Base-by-base conservation (phyloP, 768 basidiomycete species). In the Coprinopsis cinerea region DNA sequence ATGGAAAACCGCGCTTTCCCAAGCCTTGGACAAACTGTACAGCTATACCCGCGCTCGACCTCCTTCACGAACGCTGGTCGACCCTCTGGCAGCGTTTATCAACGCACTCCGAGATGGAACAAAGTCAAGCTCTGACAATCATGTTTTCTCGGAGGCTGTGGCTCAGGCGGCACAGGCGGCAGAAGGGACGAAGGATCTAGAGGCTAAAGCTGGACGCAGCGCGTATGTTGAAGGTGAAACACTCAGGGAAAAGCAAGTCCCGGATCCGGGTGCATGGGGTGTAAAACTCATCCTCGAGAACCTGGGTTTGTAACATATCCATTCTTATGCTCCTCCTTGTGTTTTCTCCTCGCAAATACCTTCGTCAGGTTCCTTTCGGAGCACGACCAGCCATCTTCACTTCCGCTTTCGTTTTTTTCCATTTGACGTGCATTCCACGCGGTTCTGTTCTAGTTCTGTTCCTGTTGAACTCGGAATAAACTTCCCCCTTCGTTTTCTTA, bases 231-330 rank as follows among this genome's bases (percentile, higher is more conserved):
- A 85, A 53, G 76, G 81, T 14, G 75, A 78, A 35, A 69, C 79
- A 55, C 69, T 94, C 48, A 79, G 69, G 61, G 67, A 74, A 48
- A 73, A 85, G 63, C 73, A 68, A 32, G 74, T 89, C 18, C 68
- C 91, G 1, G 92, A 97, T 67, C 92, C 92, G 0, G 93, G 93
- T 30, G 93, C 93, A 25, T 92, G 91, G 88, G 92, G 91, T 39
- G 81, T 95, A 48, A 87, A 84, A 59, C 74, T 76, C 7, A 78
- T 91, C 49, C 57, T 92, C 50, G 79, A 87, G 61, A 79, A 72
- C 26, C 36, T 52, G n/a, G 28, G 27, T 22, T 20, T 52, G 18
- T 52, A 27, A 40, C 7, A n/a, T n/a, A n/a, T n/a, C n/a, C n/a
- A 43, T 6, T 43, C 23, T 40, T 40, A 20, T 40, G 9, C 18